Evolutionary conservation across 306 rosid species (phyloP).

Genomic region (Aeschynomene evenia): DNA sequence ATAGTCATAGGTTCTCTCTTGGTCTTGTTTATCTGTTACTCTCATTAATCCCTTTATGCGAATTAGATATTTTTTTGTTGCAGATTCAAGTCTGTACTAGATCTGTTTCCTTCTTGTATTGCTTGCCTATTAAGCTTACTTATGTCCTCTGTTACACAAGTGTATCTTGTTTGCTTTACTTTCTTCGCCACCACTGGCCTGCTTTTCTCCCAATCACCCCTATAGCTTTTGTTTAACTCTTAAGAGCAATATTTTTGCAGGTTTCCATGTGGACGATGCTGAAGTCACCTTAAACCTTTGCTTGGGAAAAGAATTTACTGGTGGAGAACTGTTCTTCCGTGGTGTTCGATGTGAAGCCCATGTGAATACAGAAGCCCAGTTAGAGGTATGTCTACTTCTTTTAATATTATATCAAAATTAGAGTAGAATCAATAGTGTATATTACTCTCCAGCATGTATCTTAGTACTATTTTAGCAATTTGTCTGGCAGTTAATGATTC

Average conservation of each 20-base stretch:
- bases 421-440: not conserved
- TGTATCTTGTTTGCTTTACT: slow-evolving; percentile 16
- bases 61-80: slow-evolving; percentile 7
- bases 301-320: slow-evolving; percentile 80
- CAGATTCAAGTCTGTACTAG: slow-evolving; percentile 15
- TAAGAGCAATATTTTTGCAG: slow-evolving; percentile 51
- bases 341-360: slow-evolving; percentile 94
- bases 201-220: not conserved
- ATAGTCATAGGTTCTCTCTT: not conserved
- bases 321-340: slow-evolving; percentile 86
- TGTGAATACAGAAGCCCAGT: slow-evolving; percentile 60
- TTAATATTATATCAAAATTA: slow-evolving; percentile 8
- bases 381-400: slow-evolving; percentile 52
- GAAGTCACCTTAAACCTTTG: slow-evolving; percentile 95
- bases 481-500: not conserved
- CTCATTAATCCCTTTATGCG: slow-evolving; percentile 1
- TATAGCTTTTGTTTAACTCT: slow-evolving; percentile 33
- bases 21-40: not conserved
- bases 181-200: slow-evolving; percentile 7
- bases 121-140: not conserved
- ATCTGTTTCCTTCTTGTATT: slow-evolving; percentile 7
- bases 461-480: not conserved
- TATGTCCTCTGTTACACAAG: not conserved
- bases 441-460: slow-evolving; percentile 9
- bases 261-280: slow-evolving; percentile 92